Conservation (phyloP, 768 basidiomycete species). For the Boletus sp. region DNA sequence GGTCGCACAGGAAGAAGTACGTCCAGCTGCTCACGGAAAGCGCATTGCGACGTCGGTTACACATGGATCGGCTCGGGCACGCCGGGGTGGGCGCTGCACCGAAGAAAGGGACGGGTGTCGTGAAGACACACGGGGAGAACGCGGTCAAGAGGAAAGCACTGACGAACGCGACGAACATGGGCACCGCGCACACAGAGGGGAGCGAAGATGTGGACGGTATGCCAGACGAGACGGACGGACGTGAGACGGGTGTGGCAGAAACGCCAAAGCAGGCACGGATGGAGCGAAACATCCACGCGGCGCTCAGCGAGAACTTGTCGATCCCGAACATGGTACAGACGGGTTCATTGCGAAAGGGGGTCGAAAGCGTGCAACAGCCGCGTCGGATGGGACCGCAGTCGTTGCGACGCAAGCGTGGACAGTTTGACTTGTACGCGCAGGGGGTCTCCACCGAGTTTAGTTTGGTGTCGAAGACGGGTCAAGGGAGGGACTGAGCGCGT, state of each 20-base stretch:
- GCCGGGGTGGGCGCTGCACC: neutral
- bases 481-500: too few relatives aligned
- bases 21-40: constrained; percentile 22
- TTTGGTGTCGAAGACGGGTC: too few relatives aligned
- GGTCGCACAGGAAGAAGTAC: constrained; percentile 14
- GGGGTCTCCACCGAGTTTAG: too few relatives aligned
- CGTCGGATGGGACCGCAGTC: too few relatives aligned
- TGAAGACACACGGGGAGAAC: neutral
- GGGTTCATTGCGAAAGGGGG: too few relatives aligned
- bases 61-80: constrained; percentile 4
- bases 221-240: neutral
- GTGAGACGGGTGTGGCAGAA: neutral
- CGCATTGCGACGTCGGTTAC: constrained; percentile 17
- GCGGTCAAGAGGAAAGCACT: constrained; percentile 13
- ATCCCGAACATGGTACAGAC: too few relatives aligned
- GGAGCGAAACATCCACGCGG: constrained; percentile 6
- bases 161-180: constrained; percentile 14
- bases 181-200: neutral
- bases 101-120: neutral
- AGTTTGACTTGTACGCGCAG: too few relatives aligned
- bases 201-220: neutral
- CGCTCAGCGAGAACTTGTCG: constrained; percentile 20
- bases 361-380: too few relatives aligned
- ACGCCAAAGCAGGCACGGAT: constrained; percentile 12
- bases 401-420: too few relatives aligned